Evolutionary conservation across 2,329 filamentous ascomycete genomes (phyloP), one percentile per base, ranked within the genome.

Genomic region (Colletotrichum echinochloae): DNA sequence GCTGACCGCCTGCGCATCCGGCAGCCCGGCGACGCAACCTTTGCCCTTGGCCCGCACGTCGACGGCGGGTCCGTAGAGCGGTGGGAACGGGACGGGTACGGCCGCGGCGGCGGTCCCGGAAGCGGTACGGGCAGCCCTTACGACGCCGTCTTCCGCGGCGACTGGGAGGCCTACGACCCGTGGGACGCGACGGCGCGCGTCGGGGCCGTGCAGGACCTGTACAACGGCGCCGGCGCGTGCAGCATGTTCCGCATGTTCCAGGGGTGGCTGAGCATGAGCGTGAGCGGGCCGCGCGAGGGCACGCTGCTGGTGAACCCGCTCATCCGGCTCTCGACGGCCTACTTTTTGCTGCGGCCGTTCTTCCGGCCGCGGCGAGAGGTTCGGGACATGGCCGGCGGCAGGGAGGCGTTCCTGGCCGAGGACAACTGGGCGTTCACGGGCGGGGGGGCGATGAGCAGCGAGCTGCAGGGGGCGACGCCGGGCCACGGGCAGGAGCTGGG

Each of bases 231-330:
- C 0, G 94, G 95, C 0, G 90, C 92, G 0, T 97, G 94, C 81
- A 91, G 88, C 55, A 94, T 94, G 84, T 94, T 97, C 81, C 88
- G 95, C 48, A 92, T 94, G 86, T 95, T 93, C 79, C 95, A 98
- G 81, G 95, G 94, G 23, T 98, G 95, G 95, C 80, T 98, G 62
- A 89, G 88, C 70, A 91, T 98, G 86, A 94, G 91, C 68, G 82
- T 84, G n/a, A 91, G 90, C 0, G 89, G 86, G 0, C 92, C 93
- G 0, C 85, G 86, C 6, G 91, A 97, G 81, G 95, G 95, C 0
- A 96, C 94, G 0, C 81, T 98, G 62, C 85, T 93, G 52, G 92
- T 97, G 2, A 95, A 95, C 75, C 95, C 95, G 0, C 83, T 97
- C 62, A 81, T 96, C 55, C 87, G 88, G 73, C 87, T 93, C 64